Evolutionary conservation across 495 filamentous ascomycete genomes (phyloP).

Genomic region (Penicillium malachiteum): DNA sequence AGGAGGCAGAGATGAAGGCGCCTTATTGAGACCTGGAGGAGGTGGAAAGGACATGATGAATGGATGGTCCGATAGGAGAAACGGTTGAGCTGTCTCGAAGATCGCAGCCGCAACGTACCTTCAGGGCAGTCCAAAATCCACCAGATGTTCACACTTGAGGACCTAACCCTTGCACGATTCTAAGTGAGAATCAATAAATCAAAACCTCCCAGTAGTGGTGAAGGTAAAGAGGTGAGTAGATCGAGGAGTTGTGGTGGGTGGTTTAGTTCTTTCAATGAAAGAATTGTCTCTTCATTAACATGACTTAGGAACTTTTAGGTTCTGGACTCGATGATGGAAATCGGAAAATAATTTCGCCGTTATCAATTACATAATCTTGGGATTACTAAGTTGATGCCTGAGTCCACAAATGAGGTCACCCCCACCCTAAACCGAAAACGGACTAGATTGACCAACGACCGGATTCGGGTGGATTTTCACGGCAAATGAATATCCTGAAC

Average conservation of each 20-base stretch:
- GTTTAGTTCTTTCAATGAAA: background rate
- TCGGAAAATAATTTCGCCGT: no score
- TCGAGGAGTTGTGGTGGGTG: background rate
- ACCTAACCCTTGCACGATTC: constrained; percentile 6
- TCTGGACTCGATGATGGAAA: no score
- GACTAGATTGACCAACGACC: constrained; percentile 12
- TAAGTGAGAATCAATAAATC: no score
- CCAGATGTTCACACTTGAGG: constrained; percentile 41
- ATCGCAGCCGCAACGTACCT: constrained; percentile 59
- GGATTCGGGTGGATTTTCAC: constrained; percentile 13
- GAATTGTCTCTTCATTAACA: no score
- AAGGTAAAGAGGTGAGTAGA: background rate
- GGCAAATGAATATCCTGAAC: constrained; percentile 27
- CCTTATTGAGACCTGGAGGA: constrained; percentile 80
- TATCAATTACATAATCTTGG: no score
- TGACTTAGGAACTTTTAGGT: no score
- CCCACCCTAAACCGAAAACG: constrained; percentile 27
- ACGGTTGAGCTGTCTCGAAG: constrained; percentile 33
- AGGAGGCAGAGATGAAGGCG: constrained; percentile 73
- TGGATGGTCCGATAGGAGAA: constrained; percentile 50
- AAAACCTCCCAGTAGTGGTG: no score
- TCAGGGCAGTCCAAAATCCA: constrained; percentile 44
- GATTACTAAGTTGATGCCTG: no score
- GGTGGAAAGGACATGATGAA: constrained; percentile 96
- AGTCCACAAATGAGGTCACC: constrained; percentile 8